Conservation (phyloP, 75 land plant genomes). For the Picea glauca region DNA sequence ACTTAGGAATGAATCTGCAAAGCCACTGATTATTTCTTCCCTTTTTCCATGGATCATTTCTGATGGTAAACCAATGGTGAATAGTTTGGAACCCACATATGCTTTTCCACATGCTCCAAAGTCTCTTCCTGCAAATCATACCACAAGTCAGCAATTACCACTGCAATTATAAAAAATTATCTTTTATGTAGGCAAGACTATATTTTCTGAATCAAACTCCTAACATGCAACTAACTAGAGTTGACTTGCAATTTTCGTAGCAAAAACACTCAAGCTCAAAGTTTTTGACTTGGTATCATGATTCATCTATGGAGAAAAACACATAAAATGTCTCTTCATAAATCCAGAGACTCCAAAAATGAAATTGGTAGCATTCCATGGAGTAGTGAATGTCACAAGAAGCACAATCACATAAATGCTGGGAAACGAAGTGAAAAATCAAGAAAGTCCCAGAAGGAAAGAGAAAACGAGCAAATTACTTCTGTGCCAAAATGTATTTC, state of each 20-base stretch:
- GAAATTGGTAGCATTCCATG: background rate
- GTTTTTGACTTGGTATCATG: background rate
- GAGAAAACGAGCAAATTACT: too few relatives aligned
- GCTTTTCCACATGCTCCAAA: constrained; percentile 48
- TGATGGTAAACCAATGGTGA: constrained; percentile 67
- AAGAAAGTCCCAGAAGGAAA: too few relatives aligned
- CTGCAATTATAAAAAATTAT: background rate
- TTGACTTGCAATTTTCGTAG: background rate
- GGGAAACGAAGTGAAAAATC: too few relatives aligned
- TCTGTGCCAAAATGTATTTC: background rate
- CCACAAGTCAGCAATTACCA: constrained; percentile 6
- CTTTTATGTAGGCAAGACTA: background rate
- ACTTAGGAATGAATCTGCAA: background rate
- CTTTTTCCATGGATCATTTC: constrained; percentile 12
- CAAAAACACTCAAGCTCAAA: background rate
- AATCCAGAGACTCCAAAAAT: constrained; percentile 2
- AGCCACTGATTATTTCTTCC: background rate
- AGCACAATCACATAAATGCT: background rate
- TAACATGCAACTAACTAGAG: background rate
- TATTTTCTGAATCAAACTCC: background rate
- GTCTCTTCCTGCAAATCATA: constrained; percentile 57
- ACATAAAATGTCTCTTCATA: background rate
- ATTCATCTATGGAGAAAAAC: background rate
- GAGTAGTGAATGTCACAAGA: background rate
- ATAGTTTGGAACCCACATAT: constrained; percentile 92